Base-by-base conservation (phyloP, 202 grass and related monocot genomes). In the Panicum virgatum region DNA sequence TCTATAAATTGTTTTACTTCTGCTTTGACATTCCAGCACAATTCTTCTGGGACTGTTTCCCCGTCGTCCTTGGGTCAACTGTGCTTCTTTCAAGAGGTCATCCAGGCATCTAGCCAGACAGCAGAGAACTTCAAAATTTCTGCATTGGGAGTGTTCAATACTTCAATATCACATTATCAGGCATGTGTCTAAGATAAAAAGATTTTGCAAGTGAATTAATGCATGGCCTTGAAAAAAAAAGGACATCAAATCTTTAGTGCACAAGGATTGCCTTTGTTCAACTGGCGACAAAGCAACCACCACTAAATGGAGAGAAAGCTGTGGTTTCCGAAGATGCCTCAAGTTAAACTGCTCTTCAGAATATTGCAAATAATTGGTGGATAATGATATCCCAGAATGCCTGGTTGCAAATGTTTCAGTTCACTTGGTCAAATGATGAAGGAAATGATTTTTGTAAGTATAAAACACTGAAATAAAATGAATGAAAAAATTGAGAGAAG, bases 241-340 rank as follows among this genome's bases (percentile, higher is more conserved):
- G 68, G 62, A 76, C 12, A 42, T 4, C 10, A 30, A 67, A 66
- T 19, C 30, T 74, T 54, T 81, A 66, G 65, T 23, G 45, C 42
- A 60, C 16, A 65, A 53, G 25, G 25, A 78, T 73, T 89, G 79
- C 66, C 88, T 82, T 86, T 51, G n/a, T 72, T 74, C 36, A 27
- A 78, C 22, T 73, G 82, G 45, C 3, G 34, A 80, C 67, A 90
- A 87, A 66, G 34, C 72, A 87, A 87, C 68, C 66, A 83, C 70
- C 85, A 88, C 38, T 32, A 84, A 69, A 69, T 62, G 73, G 62
- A 77, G 65, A 72, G 19, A 82, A 85, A 77, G 58, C 27, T 62
- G 62, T 22, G 13, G 48, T 30, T 83, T 88, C 73, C 66, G 0
- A 75, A 82, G 72, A 61, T 82, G 83, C 73, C 78, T 89, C 39